Conservation (phyloP, 73 alveolate species). For the Halteria grandinella region DNA sequence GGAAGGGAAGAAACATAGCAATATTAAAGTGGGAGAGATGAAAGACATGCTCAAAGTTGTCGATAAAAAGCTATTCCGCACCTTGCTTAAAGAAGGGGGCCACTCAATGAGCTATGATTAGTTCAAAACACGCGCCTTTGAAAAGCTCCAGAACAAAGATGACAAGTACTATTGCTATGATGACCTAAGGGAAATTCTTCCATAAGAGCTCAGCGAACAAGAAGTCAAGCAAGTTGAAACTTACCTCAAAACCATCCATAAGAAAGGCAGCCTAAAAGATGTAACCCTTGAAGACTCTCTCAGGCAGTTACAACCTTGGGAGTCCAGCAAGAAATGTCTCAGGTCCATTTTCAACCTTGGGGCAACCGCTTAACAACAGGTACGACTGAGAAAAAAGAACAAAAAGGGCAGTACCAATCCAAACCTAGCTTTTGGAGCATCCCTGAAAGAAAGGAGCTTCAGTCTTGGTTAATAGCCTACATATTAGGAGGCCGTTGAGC, state of each 20-base stretch:
- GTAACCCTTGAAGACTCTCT: slow-evolving; percentile 16
- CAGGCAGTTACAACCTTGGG: slow-evolving; percentile 30
- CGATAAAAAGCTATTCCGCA: slow-evolving; percentile 37
- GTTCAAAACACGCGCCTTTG: slow-evolving; percentile 47
- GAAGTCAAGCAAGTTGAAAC: slow-evolving; percentile 23
- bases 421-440: no score
- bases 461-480: no score
- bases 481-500: no score
- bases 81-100: slow-evolving; percentile 6
- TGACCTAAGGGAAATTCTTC: slow-evolving; percentile 4
- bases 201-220: background rate
- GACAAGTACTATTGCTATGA: slow-evolving; percentile 17
- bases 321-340: slow-evolving; percentile 27
- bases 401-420: background rate
- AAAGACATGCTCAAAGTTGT: slow-evolving; percentile 9
- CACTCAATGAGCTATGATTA: slow-evolving; percentile 28
- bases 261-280: slow-evolving; percentile 18
- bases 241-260: slow-evolving; percentile 17
- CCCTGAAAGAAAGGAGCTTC: no score
- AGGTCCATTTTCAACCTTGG: slow-evolving; percentile 28
- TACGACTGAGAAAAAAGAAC: background rate
- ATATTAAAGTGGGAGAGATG: slow-evolving; percentile 23
- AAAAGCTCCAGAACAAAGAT: slow-evolving; percentile 4
- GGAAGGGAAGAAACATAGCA: no score
- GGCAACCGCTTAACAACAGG: background rate